Evolutionary conservation across 208 protist species (phyloP).

Genomic region (Naegleria fowleri): DNA sequence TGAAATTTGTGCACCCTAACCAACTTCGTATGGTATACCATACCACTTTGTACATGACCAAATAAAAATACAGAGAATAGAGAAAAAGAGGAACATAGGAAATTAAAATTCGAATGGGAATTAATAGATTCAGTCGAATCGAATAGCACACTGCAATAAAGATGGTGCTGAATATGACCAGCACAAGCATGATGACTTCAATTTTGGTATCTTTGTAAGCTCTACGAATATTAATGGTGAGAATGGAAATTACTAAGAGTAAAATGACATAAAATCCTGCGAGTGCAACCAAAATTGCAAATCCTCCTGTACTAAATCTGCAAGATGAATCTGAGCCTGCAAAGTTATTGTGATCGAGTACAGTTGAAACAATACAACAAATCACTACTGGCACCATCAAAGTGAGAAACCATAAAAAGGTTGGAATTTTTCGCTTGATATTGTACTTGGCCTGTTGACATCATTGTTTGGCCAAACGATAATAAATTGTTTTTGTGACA

Average conservation of each 20-base stretch:
- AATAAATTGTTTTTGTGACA: too few species aligned
- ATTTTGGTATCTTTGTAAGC: neutral
- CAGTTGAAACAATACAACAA: neutral
- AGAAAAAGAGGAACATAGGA: neutral
- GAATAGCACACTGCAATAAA: neutral
- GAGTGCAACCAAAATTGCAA: neutral
- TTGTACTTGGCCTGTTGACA: neutral
- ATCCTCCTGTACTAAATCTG: neutral
- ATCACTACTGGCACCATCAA: neutral
- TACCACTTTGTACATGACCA: neutral
- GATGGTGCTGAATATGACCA: neutral
- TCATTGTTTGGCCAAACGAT: too few species aligned
- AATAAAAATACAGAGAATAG: neutral
- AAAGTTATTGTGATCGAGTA: neutral
- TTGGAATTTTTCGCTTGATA: neutral
- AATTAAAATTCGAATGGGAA: neutral
- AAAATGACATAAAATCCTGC: neutral
- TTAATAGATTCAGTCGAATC: neutral
- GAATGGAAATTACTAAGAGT: neutral
- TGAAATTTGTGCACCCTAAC: neutral
- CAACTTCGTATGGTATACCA: neutral
- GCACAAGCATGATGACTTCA: neutral
- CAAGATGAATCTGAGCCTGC: neutral
- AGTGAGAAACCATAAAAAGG: neutral
- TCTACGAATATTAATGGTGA: neutral